Evolutionary conservation across 306 rosid genomes (phyloP), one percentile per base, ranked within the genome.

Genomic region (Sicyos edulis): DNA sequence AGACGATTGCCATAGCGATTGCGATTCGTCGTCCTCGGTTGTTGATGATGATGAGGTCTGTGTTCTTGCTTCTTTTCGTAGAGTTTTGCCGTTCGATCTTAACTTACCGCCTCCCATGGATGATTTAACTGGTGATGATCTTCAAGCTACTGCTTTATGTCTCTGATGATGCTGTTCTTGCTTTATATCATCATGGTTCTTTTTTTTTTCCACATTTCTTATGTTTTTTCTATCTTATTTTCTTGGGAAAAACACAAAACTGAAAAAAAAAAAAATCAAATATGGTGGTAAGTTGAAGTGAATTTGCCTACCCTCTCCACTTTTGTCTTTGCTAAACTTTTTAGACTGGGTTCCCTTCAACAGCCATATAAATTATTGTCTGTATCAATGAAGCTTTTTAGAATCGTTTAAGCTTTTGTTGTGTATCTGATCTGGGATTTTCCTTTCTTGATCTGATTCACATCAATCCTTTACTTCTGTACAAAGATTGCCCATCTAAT

Each of bases 11-110:
- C 97, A 83, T 49, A 92, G 96, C 81, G 95, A 88, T 71, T 92
- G 95, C 69, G 97, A 86, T 75, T 92, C 96, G 0, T 92, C 97
- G 4, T 92, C 92, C 3, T 88, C 96, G 34, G 91, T 92, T 29
- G 81, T 88, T 6, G 96, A 92, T 49, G 95, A 85, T 60, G 81
- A 88, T 24, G 88, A 88, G 3, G 96, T 89, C 50, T 87, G 90
- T 59, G 90, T 78, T 13, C 88, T 91, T 54, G 82, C 88, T 24
- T 91, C 97, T 0, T 86, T 83, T 50, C 80, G 84, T 5, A 80
- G 76, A 78, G 74, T 68, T 4, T 72, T 85, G 24, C 88, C 91
- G 0, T 88, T 92, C 76, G 96, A 92, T 88, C 90, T 89, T 8
- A 92, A 92, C 84, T 75, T 80, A 0, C 97, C 91, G 44, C 89